Evolutionary conservation across 2,329 filamentous ascomycete species (phyloP).

Genomic region (Lasiodiplodia citricola): DNA sequence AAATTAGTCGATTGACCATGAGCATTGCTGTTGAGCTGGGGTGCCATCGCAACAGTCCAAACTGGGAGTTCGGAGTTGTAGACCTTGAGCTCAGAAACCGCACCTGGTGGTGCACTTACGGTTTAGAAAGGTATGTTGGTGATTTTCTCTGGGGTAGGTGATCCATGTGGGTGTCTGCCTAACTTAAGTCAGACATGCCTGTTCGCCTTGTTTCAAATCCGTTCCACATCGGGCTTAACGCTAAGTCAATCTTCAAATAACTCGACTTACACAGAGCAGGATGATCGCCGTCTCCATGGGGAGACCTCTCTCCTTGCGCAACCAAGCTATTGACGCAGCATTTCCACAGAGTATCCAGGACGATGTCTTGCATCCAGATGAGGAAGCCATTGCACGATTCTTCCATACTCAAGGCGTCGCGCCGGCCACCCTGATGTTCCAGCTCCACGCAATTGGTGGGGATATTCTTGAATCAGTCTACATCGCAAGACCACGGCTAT

Average conservation of each 20-base stretch:
- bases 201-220: not conserved
- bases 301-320: not conserved
- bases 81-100: not conserved
- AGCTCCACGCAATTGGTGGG: not conserved
- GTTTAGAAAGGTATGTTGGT: conserved; percentile 2
- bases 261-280: not conserved
- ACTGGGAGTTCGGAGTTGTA: not conserved
- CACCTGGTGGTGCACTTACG: not conserved
- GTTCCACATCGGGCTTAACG: too few relatives aligned
- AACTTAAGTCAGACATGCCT: not conserved
- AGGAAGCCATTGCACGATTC: not conserved
- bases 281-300: conserved; percentile 6
- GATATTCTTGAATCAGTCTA: conserved; percentile 11
- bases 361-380: not conserved
- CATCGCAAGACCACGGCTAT: not conserved
- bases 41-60: not conserved
- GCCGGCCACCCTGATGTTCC: conserved; percentile 1
- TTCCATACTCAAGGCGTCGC: not conserved
- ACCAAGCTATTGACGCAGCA: conserved; percentile 1
- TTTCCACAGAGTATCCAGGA: not conserved
- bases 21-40: conserved; percentile 1
- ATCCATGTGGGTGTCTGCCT: not conserved
- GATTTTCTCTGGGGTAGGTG: not conserved
- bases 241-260: not conserved
- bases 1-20: not conserved